These are phyloP conservation scores for Poa pratensis DNA, from an alignment of 176 grass and related monocot genomes.

Conservation along the genomic window DNA sequence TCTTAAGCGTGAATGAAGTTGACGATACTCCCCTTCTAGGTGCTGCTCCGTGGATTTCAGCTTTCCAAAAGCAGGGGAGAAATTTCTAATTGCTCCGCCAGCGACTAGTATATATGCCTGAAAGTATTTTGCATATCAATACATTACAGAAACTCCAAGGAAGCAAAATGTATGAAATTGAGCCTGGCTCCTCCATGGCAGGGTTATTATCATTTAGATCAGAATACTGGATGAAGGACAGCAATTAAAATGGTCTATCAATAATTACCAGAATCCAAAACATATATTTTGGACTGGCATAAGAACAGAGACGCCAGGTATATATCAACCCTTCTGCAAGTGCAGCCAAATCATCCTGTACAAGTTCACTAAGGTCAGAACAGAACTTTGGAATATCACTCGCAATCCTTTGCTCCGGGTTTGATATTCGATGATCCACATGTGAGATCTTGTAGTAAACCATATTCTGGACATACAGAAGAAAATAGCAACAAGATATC, in stretches of 20 bases:
- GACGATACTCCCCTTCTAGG: constrained; percentile 96
- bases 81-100: constrained; percentile 82
- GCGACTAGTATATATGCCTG: constrained; percentile 96
- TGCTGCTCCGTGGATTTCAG: constrained; percentile 95
- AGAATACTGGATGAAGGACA: constrained; percentile 21
- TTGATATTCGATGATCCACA: constrained; percentile 87
- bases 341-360: constrained; percentile 94
- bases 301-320: constrained; percentile 97
- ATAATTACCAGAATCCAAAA: constrained; percentile 92
- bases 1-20: constrained; percentile 92
- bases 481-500: constrained; percentile 16
- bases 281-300: constrained; percentile 98
- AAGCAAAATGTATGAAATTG: constrained; percentile 15
- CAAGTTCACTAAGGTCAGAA: constrained; percentile 95
- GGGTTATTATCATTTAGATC: constrained; percentile 15
- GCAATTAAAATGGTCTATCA: constrained; percentile 10
- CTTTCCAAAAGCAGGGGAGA: constrained; percentile 95
- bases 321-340: constrained; percentile 94
- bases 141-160: constrained; percentile 26
- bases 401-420: constrained; percentile 93
- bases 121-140: constrained; percentile 47
- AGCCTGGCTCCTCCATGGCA: not conserved
- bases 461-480: constrained; percentile 83
- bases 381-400: constrained; percentile 97
- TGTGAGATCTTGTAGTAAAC: constrained; percentile 99